A percentile compares a stretch with the other conserved stretches of the same genome.
Conservation (phyloP, 2,329 filamentous ascomycete species). For the Endoconidiophora polonica region DNA sequence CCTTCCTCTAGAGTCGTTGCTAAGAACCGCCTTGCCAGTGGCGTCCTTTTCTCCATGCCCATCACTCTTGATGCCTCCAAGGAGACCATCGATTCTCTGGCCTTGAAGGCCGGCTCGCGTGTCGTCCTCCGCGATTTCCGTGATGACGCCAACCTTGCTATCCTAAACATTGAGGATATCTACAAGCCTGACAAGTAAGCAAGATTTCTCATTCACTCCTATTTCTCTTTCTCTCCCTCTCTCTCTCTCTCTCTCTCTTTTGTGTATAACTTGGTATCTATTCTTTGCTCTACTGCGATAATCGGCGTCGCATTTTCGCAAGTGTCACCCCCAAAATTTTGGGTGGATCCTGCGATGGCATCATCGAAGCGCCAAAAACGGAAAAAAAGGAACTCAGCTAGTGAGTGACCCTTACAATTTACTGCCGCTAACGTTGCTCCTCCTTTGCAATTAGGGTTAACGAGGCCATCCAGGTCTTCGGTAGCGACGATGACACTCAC, state of each 20-base stretch:
- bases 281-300: background rate
- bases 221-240: background rate
- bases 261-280: background rate
- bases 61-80: slow-evolving; percentile 81
- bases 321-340: slow-evolving; percentile 3
- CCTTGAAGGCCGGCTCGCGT: slow-evolving; percentile 63
- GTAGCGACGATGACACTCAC: slow-evolving; percentile 75
- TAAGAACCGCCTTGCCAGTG: slow-evolving; percentile 71
- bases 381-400: slow-evolving; percentile 1
- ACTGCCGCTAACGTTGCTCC: slow-evolving; percentile 10
- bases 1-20: slow-evolving; percentile 54
- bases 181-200: slow-evolving; percentile 84
- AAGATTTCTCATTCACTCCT: background rate
- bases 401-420: slow-evolving; percentile 3
- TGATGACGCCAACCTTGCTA: slow-evolving; percentile 90
- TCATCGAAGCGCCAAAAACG: slow-evolving; percentile 6
- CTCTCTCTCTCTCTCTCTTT: background rate
- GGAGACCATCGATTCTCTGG: slow-evolving; percentile 54
- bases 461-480: slow-evolving; percentile 90
- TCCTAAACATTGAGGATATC: slow-evolving; percentile 86
- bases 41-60: slow-evolving; percentile 88
- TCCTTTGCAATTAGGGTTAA: slow-evolving; percentile 39
- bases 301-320: slow-evolving; percentile 3
- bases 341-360: slow-evolving; percentile 12
- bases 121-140: slow-evolving; percentile 87